Evolutionary conservation across 2,329 filamentous ascomycete genomes (phyloP), one percentile per base, ranked within the genome.

Genomic region (Aspergillus nomiae): DNA sequence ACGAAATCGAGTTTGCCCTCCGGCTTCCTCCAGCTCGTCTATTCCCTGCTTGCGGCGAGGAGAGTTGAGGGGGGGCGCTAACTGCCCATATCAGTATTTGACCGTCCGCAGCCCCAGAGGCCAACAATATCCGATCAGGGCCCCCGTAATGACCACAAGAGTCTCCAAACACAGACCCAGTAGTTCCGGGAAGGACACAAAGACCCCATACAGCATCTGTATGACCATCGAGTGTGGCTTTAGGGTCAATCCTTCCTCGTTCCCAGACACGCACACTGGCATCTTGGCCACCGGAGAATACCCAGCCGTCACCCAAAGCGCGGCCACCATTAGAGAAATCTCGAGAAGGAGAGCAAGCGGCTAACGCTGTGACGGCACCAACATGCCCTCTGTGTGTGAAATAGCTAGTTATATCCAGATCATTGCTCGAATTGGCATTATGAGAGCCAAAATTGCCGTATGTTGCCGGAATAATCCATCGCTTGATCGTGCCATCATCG

Each of bases 201-300:
- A 99, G 86, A 3, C 93, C 90, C 95, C 95, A 99, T 5, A 99
- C 92, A 4, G 94, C 92, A 82, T 99, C 95, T 0, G 91, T 96
- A 73, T 98, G 95, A 0, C 94, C 94, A 69, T 97, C 92, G 4
- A 99, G 83, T 0, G 93, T 97, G 2, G 93, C 93, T 78, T 98
- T 98, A 9, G 95, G 93, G 74, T 98, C 95, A 36, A 99, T 92
- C 54, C 94, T 85, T 32, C 94, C 94, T 57, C 94, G 88, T 78
- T 99, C 94, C 95, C 95, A 99, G 0, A 99, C 93, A 34, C 94
- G 88, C 43, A 99, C 89, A 8, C 92, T 96, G 21, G 92, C 89
- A 77, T 99, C 95, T 76, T 97, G 93, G 4, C 95, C 95, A 64
- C 95, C 95, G 6, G 94, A 98, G 78, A 99, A 99, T 68, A 99